Evolutionary conservation across 1,139 yeast species (phyloP).

Genomic region (Diutina sp.): DNA sequence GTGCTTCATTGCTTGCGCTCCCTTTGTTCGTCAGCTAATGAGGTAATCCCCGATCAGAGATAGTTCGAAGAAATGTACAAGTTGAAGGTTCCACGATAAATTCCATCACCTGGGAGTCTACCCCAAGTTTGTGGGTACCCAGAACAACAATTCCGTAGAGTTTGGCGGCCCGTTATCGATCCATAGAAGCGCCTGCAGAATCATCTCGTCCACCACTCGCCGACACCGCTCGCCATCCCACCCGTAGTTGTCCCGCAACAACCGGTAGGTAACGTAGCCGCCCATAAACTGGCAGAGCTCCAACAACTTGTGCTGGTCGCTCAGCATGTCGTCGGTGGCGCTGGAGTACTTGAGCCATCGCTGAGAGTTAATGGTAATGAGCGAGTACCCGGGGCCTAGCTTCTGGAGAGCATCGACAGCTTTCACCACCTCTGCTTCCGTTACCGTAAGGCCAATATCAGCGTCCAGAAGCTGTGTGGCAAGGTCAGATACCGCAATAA

Average conservation of each 20-base stretch:
- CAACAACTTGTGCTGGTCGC: conserved; percentile 57
- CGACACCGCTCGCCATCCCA: conserved; percentile 60
- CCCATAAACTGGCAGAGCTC: conserved; percentile 64
- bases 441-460: conserved; percentile 20
- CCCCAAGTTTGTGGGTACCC: background rate
- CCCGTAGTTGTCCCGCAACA: conserved; percentile 55
- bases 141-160: background rate
- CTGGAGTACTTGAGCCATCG: conserved; percentile 29
- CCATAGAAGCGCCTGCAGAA: conserved; percentile 75
- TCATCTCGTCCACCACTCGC: conserved; percentile 65
- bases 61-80: too few relatives aligned
- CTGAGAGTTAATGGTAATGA: conserved; percentile 19
- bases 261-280: conserved; percentile 46
- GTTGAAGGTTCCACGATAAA: too few relatives aligned
- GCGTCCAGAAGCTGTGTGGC: conserved; percentile 14
- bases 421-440: conserved; percentile 33
- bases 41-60: too few relatives aligned
- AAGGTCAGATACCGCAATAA: conserved; percentile 54
- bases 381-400: conserved; percentile 25
- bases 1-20: too few relatives aligned
- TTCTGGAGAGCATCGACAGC: conserved; percentile 23
- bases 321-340: conserved; percentile 20
- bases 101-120: background rate
- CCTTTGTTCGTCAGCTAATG: too few relatives aligned
- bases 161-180: conserved; percentile 29